Evolutionary conservation across 1,139 yeast genomes (phyloP), one percentile per base, ranked within the genome.

Genomic region (Yamadazyma triangularis): DNA sequence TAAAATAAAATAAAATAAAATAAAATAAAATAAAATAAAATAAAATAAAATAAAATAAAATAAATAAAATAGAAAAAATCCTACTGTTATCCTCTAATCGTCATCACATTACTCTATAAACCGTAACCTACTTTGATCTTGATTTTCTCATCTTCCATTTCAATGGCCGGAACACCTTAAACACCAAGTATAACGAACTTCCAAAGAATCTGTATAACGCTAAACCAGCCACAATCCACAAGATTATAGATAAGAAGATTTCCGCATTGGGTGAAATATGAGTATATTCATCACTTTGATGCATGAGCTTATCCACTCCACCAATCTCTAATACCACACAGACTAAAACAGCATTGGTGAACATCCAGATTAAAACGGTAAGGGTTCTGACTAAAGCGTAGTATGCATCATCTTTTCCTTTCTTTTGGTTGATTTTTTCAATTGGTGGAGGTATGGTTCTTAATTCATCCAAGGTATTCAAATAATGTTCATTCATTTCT

Each of bases 401-500:
- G 45, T 67, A 67, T 9, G 64, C 44, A 39, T 64, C 70, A 39
- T 64, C 68, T 38, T 55, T 56, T 24, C 39, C 38, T 39, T 57
- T 60, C 31, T 44, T 50, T 23, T 35, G 34, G 50, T 46, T 49
- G 25, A 51, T 44, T 15, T 43, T 39, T 15, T 44, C 45, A 1
- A 44, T 37, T 9, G 39, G 46, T 3, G 52, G 54, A 9, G 54
- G 56, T 7, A 52, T 44, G 1, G 53, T 44, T 29, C 68, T 56
- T 32, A 79, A 61, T 8, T 62, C 59, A 31, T 72, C 73, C 41
- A 78, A 60, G 25, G 71, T 71, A 29, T 63, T 59, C 37, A 68
- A 50, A 48, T 84, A 84, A 11, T 72, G 61, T 21, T 70, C 73
- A 47, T 83, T 83, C 35, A 81, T 70, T 42, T 79, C 86, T 31